Base-by-base conservation (phyloP, 2,329 filamentous ascomycete species). In the Drechmeria coniospora region DNA sequence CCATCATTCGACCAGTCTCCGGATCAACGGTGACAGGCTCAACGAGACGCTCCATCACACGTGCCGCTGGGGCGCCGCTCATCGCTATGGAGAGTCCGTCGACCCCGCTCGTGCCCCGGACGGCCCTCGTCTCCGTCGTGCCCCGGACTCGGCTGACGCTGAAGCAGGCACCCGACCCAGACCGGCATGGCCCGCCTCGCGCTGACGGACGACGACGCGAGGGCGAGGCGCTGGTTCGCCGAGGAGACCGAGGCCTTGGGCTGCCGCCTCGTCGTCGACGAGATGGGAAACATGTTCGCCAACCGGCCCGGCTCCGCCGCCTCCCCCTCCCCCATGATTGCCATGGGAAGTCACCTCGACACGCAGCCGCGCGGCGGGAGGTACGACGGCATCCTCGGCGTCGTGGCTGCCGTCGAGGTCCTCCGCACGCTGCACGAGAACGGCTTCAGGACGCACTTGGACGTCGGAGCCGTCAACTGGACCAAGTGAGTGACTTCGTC, bases 261-360 rank as follows among this genome's bases (percentile, higher is more conserved):
- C 12, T 87, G 80, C 51, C 59, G 61, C 4, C 61, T 80, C 11
- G 75, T 65, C 0, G 51, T 83, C 3, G 82, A 92, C 46, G 58
- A 69, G 28, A 83, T 90, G 74, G 81, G 81, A 13, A 90, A 90
- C 40, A 79, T 44, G 28, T 90, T 90, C 45, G 79, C 80, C 1
- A 61, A 79, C 4, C 65, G 75, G 4, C 65, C 71, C 3, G 80
- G 81, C 1, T 55, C 65, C 31, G 52, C 54, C 28, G 55, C 61
- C 12, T 59, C 67, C 15, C 66, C 67, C 2, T 60, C 69, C 7
- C 65, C 79, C 3, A 78, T 76, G 9, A 80, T 72, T 35, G 43
- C 42, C 23, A 75, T 71, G 16, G 79, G 79, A 3, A 79, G 72
- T 8, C 79, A 86, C 49, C 51, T 77, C 3, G 73, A 77, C 43